A percentile compares a stretch with the other conserved stretches of the same genome.
These are phyloP conservation scores for Penicillium fimorum DNA, from an alignment of 495 filamentous ascomycete genomes.

Conservation along the genomic window DNA sequence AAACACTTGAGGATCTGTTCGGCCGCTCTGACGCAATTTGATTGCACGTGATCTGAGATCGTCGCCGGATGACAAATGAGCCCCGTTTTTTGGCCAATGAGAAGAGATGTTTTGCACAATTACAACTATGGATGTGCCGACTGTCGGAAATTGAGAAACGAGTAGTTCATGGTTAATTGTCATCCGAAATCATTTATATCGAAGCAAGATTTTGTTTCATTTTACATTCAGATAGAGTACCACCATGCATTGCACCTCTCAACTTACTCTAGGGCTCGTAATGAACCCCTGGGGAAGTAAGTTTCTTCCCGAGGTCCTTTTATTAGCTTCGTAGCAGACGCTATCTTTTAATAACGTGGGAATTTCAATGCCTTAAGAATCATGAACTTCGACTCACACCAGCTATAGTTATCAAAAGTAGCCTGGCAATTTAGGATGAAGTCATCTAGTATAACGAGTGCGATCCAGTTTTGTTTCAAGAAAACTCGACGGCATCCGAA, in stretches of 20 bases:
- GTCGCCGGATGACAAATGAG: conserved; percentile 35
- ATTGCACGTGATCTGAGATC: conserved; percentile 30
- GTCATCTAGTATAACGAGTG: background rate
- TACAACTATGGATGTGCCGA: conserved; percentile 14
- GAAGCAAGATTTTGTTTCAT: background rate
- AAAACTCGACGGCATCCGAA: background rate
- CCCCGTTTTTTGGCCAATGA: conserved; percentile 24
- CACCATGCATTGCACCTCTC: too few relatives aligned
- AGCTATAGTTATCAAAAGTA: background rate
- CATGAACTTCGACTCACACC: background rate
- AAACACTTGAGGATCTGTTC: conserved; percentile 13
- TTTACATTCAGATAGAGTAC: background rate
- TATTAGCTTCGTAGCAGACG: background rate
- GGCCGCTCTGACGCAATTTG: conserved; percentile 42
- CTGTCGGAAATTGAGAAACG: conserved; percentile 8
- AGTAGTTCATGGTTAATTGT: conserved; percentile 2
- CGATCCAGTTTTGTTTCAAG: background rate
- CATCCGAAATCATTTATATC: background rate
- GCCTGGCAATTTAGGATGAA: background rate
- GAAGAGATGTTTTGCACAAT: conserved; percentile 19
- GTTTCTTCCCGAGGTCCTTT: too few relatives aligned
- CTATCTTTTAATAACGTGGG: background rate
- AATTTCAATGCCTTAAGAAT: background rate
- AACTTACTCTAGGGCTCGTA: too few relatives aligned
- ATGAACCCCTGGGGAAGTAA: too few relatives aligned